Evolutionary conservation across 331 rosid species (phyloP).

Genomic region (Rosa hybrid): DNA sequence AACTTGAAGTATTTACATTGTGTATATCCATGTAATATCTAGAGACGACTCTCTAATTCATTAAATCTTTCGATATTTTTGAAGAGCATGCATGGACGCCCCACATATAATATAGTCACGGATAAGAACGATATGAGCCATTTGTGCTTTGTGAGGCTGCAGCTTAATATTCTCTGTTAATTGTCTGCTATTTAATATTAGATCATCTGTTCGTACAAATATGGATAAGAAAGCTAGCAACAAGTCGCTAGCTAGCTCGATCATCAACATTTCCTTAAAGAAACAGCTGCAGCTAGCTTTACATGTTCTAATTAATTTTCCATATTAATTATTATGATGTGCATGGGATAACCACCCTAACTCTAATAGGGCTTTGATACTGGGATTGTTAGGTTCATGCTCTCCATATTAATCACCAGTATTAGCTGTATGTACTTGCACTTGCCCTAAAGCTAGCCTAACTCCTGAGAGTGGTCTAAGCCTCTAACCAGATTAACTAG

Average conservation of each 20-base stretch:
- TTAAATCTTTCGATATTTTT: neutral
- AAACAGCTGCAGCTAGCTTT: neutral
- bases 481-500: neutral
- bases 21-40: neutral
- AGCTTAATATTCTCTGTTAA: constrained; percentile 7
- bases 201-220: constrained; percentile 5
- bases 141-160: constrained; percentile 6
- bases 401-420: neutral
- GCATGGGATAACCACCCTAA: constrained; percentile 1
- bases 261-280: neutral
- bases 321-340: neutral
- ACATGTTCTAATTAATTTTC: neutral
- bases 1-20: neutral
- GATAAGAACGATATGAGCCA: constrained; percentile 24
- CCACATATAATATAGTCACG: constrained; percentile 13
- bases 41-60: neutral
- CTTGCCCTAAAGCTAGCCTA: neutral
- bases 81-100: constrained; percentile 3
- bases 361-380: neutral
- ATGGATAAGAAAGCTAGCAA: constrained; percentile 25
- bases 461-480: neutral
- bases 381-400: neutral
- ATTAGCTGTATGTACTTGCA: neutral
- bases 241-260: neutral
- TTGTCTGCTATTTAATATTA: neutral